Base-by-base conservation (phyloP, 768 basidiomycete species). In the Tricholoma matsutake region DNA sequence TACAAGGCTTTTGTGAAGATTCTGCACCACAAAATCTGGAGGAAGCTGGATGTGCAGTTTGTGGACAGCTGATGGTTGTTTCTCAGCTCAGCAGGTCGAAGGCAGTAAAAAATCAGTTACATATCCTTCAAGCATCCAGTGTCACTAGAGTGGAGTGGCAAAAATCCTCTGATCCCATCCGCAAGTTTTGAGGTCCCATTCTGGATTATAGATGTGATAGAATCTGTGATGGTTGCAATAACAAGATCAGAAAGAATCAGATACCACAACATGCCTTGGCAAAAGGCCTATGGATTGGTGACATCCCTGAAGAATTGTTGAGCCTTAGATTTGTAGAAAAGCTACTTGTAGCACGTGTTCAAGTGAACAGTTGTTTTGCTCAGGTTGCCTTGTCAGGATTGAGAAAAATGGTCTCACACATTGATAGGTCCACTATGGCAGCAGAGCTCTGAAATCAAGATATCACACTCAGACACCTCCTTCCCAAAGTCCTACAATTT, bases 261-360 rank as follows among this genome's bases (percentile, higher is more conserved):
- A 55, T 66, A 3, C 75, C 76, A 1, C 41, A 56, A 1, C 39
- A 64, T 53, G 64, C 75, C 0, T 52, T 79, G 4, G 74, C 75
- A 0, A 76, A 75, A 65, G 70, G 72, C 1, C 41, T 76, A 0
- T 78, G 77, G 77, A 8, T 80, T 0, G 77, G 79, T 0, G 56
- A 71, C 1, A 68, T 77, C 1, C 78, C 75, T 8, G 67, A 63
- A 13, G 52, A n/a, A n/a, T n/a, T 80, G 3, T 22, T 65, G 45
- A 37, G 60, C 1, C 60, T 79, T 0, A 71, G 43, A 6, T 75
- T 70, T 25, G 22, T 25, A 1, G 22, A 25, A 3, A 25, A 25
- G 22, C 1, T 25, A 3, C 22, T 25, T 25, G 22, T 25, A 25
- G 22, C 22, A 25, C 22, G 22, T 25, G 22, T 25, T 1, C 1